Conservation (phyloP, 2,329 filamentous ascomycete genomes). For the Diaporthe vaccinii region DNA sequence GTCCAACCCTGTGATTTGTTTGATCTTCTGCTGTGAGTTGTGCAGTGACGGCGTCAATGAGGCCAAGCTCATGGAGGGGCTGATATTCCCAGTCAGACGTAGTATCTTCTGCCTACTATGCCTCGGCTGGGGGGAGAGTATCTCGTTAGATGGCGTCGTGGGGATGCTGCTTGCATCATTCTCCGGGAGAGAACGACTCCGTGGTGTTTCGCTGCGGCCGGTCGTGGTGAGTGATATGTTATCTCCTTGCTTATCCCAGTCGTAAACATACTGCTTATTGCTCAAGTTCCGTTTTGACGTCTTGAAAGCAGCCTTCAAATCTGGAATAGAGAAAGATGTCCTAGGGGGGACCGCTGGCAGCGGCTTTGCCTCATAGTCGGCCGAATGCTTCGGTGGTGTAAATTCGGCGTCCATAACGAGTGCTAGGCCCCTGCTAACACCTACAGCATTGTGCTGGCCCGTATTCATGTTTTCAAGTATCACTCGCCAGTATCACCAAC, state of each 20-base stretch:
- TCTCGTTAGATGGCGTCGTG: slow-evolving; percentile 38
- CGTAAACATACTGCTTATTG: slow-evolving; percentile 9
- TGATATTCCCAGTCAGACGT: slow-evolving; percentile 40
- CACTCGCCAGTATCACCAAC: background rate
- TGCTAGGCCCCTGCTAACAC: slow-evolving; percentile 1
- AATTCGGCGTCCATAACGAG: background rate
- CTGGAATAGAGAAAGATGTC: slow-evolving; percentile 28
- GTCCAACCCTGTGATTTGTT: slow-evolving; percentile 58
- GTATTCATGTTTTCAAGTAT: slow-evolving; percentile 20
- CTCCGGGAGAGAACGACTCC: slow-evolving; percentile 19
- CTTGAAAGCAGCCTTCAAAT: slow-evolving; percentile 9
- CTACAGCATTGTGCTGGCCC: background rate
- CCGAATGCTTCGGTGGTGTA: slow-evolving; percentile 25
- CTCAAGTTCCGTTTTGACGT: background rate
- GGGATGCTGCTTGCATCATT: slow-evolving; percentile 36
- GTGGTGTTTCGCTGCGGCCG: slow-evolving; percentile 2
- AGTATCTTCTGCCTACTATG: slow-evolving; percentile 43
- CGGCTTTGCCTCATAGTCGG: slow-evolving; percentile 36
- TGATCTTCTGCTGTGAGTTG: slow-evolving; percentile 55
- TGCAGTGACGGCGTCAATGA: slow-evolving; percentile 45
- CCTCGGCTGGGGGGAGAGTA: slow-evolving; percentile 44
- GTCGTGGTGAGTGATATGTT: background rate
- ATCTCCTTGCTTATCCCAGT: slow-evolving; percentile 36
- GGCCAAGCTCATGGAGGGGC: slow-evolving; percentile 19
- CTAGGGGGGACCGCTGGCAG: slow-evolving; percentile 35